Base-by-base conservation (phyloP, 768 basidiomycete species). In the Tylopilus felleus region DNA sequence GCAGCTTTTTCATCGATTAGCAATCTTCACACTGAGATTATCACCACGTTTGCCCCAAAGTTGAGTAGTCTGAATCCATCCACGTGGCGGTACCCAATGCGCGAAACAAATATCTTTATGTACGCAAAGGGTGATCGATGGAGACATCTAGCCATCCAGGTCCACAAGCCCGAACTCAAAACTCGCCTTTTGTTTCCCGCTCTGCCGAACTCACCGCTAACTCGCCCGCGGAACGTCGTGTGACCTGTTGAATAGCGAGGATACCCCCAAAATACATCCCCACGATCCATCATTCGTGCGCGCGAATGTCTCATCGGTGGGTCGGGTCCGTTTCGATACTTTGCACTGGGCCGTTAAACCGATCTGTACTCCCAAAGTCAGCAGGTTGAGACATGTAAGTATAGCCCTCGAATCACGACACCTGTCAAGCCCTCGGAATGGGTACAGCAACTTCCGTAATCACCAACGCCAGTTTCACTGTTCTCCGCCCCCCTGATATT, bases 1-100 rank as follows among this genome's bases (percentile, higher is more conserved):
- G 33, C 33, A 33, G 12, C 17, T 21, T 33, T 40, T 56, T 39
- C 47, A 57, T 61, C 42, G 43, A 54, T 55, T 35, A 38, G 16
- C 38, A 1, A 23, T 39, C 17, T 43, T 50, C 29, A 31, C 45
- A 42, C 25, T 19, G 47, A 45, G 59, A 40, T 48, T 39, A 53
- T 45, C 46, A 19, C 38, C 39, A 12, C n/a, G 45, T 54, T 45
- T n/a, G 35, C 38, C n/a, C 31, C 45, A 35, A 41, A 28, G 36
- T 19, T 49, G 28, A n/a, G 21, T 33, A 10, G 27, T 25, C 43
- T 51, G 52, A 29, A 38, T 31, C 21, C 31, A 19, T 36, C 25
- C 51, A 51, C 51, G 23, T 38, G 35, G 48, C 19, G 16, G 31
- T 42, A 38, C 41, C 9, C n/a, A 21, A 14, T 31, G 17, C 40